phyloP scores from a whole-genome alignment of 768 basidiomycete species.

The Boletus rufocinnamomeus region DNA sequence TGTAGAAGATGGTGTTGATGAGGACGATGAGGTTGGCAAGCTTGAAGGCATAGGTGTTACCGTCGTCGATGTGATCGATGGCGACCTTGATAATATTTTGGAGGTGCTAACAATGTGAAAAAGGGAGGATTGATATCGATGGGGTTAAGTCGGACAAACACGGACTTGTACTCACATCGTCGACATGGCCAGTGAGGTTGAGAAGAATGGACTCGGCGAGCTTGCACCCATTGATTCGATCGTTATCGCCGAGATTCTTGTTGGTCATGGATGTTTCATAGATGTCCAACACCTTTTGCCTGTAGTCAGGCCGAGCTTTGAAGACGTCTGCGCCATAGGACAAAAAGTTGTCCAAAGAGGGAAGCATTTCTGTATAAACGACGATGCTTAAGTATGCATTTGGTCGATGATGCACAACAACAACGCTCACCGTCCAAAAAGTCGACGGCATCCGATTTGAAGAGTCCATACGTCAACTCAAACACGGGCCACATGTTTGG shows the following conservation, averaged over 20 bases:
- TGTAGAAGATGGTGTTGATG: conserved; percentile 82
- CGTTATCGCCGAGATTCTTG: conserved; percentile 77
- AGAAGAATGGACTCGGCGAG: conserved; percentile 81
- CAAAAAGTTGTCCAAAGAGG: conserved; percentile 85
- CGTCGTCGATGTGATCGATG: conserved; percentile 57
- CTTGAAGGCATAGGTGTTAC: conserved; percentile 62
- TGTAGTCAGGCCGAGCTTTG: conserved; percentile 71
- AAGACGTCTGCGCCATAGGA: conserved; percentile 80
- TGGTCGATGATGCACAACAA: background rate
- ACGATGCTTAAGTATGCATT: background rate
- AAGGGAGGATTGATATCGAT: background rate
- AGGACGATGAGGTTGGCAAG: conserved; percentile 84
- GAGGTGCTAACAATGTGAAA: conserved; percentile 48
- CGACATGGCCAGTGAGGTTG: conserved; percentile 73
- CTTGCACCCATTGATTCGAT: conserved; percentile 82
- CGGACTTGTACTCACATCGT: conserved; percentile 57
- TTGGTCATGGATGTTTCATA: conserved; percentile 74
- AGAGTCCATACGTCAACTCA: conserved; percentile 77
- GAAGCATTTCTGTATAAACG: conserved; percentile 73
- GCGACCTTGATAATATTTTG: conserved; percentile 66
- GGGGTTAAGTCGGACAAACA: background rate
- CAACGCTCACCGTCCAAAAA: conserved; percentile 72
- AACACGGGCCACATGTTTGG: conserved; percentile 88
- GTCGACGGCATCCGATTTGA: conserved; percentile 82
- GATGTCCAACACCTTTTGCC: conserved; percentile 79